Evolutionary conservation across 768 basidiomycete species (phyloP).

Genomic region (Neoboletus brunneissimus): DNA sequence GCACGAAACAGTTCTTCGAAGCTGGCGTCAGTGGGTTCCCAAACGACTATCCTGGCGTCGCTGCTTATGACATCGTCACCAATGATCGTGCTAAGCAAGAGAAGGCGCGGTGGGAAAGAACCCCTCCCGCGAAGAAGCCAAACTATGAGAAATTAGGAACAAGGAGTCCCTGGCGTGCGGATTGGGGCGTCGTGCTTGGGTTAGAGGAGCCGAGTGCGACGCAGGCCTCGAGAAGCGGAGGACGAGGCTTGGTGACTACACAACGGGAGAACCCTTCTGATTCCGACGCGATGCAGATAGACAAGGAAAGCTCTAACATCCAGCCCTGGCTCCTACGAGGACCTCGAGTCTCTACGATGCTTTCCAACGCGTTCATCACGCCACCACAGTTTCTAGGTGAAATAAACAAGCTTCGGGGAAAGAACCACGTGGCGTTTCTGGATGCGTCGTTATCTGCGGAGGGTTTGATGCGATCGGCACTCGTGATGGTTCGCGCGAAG

Average conservation of each 20-base stretch:
- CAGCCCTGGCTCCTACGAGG: conserved; percentile 74
- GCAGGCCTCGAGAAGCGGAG: conserved; percentile 17
- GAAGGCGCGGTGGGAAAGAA: conserved; percentile 64
- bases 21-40: conserved; percentile 75
- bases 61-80: conserved; percentile 52
- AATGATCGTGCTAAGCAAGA: conserved; percentile 51
- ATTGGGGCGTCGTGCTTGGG: conserved; percentile 75
- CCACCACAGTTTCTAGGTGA: conserved; percentile 46
- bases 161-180: conserved; percentile 68
- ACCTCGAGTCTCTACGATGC: conserved; percentile 42
- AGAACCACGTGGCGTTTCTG: conserved; percentile 47
- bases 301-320: conserved; percentile 4
- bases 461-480: conserved; percentile 53
- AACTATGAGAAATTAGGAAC: conserved; percentile 67
- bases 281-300: conserved; percentile 12
- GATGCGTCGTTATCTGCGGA: conserved; percentile 34
- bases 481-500: conserved; percentile 64
- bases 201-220: conserved; percentile 26
- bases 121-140: conserved; percentile 83
- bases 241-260: conserved; percentile 48
- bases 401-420: conserved; percentile 58
- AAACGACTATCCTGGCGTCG: conserved; percentile 67
- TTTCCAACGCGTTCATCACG: conserved; percentile 44
- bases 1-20: conserved; percentile 79
- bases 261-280: conserved; percentile 46